phyloP scores from a whole-genome alignment of 345 rosid genomes.

The Sisymbrium altissimum region DNA sequence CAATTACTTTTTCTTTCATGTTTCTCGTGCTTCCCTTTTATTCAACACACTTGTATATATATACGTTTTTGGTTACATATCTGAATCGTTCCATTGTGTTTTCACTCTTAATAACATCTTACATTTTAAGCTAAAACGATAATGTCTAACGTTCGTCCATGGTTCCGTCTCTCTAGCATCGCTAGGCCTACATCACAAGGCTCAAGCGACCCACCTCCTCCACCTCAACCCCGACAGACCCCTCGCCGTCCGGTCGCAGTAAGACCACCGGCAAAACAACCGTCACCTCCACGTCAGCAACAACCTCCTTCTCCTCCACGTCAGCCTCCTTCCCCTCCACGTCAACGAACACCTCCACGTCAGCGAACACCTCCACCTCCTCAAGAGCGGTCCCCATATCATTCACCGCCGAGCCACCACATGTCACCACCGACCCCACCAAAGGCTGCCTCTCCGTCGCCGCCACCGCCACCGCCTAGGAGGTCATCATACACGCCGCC shows the following conservation, averaged over 20 bases:
- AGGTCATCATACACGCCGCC: constrained; percentile 31
- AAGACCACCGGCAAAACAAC: constrained; percentile 11
- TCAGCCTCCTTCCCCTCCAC: constrained; percentile 25
- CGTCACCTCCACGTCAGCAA: constrained; percentile 29
- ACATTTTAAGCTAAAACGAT: neutral
- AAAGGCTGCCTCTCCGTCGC: constrained; percentile 7
- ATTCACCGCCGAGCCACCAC: constrained; percentile 30
- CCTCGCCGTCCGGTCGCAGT: constrained; percentile 25
- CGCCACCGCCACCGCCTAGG: constrained; percentile 13
- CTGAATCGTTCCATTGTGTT: constrained; percentile 19
- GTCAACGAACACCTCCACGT: constrained; percentile 15
- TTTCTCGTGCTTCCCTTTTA: constrained; percentile 21
- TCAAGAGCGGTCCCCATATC: constrained; percentile 24
- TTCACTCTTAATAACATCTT: constrained; percentile 3
- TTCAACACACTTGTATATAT: constrained; percentile 15
- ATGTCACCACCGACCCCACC: constrained; percentile 25
- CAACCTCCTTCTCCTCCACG: constrained; percentile 20
- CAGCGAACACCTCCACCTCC: constrained; percentile 24
- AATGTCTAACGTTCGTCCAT: constrained; percentile 41
- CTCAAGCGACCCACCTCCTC: constrained; percentile 30
- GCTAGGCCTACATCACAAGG: constrained; percentile 36
- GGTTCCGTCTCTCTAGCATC: constrained; percentile 39
- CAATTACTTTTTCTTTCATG: constrained; percentile 10
- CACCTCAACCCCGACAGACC: constrained; percentile 23
- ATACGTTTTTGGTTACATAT: neutral